A percentile compares a stretch with the other conserved stretches of the same genome.
These are phyloP conservation scores for Cladosporium cucumerinum DNA, from an alignment of 2,329 filamentous ascomycete species.

Conservation along the genomic window DNA sequence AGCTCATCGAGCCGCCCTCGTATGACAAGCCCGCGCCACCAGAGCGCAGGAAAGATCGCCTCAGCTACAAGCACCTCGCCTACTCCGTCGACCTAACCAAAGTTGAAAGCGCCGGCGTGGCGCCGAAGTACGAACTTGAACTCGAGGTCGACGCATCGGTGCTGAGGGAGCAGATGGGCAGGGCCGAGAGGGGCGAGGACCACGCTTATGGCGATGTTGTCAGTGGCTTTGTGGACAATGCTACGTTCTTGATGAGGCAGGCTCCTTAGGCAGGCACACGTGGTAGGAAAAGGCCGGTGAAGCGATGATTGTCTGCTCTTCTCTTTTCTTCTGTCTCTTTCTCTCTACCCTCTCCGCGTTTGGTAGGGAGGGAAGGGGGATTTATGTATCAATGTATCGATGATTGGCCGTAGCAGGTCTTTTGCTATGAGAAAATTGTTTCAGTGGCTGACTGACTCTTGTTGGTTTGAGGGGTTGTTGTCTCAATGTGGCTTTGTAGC, in stretches of 20 bases:
- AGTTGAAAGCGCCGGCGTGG: slow-evolving; percentile 57
- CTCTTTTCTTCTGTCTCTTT: background rate
- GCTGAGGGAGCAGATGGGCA: slow-evolving; percentile 64
- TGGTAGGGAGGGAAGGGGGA: background rate
- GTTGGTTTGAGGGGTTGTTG: too few relatives aligned
- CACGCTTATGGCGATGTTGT: slow-evolving; percentile 66
- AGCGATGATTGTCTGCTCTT: background rate
- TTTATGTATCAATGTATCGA: background rate
- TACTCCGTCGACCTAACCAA: slow-evolving; percentile 94
- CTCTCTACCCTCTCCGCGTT: background rate
- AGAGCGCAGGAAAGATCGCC: slow-evolving; percentile 68
- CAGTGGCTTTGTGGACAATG: slow-evolving; percentile 71
- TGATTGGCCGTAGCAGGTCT: background rate
- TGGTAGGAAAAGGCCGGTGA: background rate
- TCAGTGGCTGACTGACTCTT: too few relatives aligned
- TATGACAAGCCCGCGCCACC: slow-evolving; percentile 39
- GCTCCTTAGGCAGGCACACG: background rate
- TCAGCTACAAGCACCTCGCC: slow-evolving; percentile 83
- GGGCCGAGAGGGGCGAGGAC: slow-evolving; percentile 50
- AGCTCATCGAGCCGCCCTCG: slow-evolving; percentile 50
- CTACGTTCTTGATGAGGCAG: slow-evolving; percentile 51
- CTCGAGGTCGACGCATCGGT: slow-evolving; percentile 65
- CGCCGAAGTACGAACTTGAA: slow-evolving; percentile 77
- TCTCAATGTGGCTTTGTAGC: too few relatives aligned
- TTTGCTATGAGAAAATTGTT: too few relatives aligned